phyloP scores from a whole-genome alignment of 345 rosid genomes.

The Cardamine occulta region DNA sequence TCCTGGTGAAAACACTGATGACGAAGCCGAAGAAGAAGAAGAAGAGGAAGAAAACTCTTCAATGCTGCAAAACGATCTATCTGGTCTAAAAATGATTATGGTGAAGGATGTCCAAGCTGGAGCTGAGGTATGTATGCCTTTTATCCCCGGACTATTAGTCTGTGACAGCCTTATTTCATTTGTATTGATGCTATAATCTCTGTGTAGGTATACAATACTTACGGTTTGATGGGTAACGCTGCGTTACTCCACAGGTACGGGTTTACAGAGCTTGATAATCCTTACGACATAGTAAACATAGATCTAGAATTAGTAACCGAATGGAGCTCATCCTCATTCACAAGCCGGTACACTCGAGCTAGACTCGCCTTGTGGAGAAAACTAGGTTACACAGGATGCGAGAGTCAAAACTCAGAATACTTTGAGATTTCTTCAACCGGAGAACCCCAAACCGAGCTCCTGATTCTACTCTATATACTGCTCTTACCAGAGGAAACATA shows the following conservation, averaged over 20 bases:
- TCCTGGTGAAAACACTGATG: slow-evolving; percentile 33
- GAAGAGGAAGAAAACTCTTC: slow-evolving; percentile 49
- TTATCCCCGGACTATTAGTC: background rate
- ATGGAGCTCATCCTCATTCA: slow-evolving; percentile 69
- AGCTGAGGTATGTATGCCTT: slow-evolving; percentile 61
- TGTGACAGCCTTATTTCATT: background rate
- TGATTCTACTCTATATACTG: slow-evolving; percentile 59
- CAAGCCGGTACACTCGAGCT: slow-evolving; percentile 62
- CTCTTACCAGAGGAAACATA: slow-evolving; percentile 60
- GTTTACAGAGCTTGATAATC: slow-evolving; percentile 77
- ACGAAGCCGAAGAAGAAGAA: slow-evolving; percentile 39
- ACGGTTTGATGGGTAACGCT: slow-evolving; percentile 82
- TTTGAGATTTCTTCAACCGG: slow-evolving; percentile 78
- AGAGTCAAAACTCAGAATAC: slow-evolving; percentile 69
- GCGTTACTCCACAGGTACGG: slow-evolving; percentile 94
- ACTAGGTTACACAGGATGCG: slow-evolving; percentile 63
- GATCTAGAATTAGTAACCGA: slow-evolving; percentile 74
- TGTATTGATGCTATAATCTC: slow-evolving; percentile 20
- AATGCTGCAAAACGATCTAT: slow-evolving; percentile 57
- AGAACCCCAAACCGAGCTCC: slow-evolving; percentile 75
- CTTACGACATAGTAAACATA: slow-evolving; percentile 77
- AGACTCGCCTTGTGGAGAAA: slow-evolving; percentile 76
- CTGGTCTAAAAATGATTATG: slow-evolving; percentile 79
- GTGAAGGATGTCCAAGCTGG: slow-evolving; percentile 75
- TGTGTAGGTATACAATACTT: slow-evolving; percentile 79